These are phyloP conservation scores for Orbilia oligospora DNA, from an alignment of 2,329 filamentous ascomycete species.

Conservation along the genomic window DNA sequence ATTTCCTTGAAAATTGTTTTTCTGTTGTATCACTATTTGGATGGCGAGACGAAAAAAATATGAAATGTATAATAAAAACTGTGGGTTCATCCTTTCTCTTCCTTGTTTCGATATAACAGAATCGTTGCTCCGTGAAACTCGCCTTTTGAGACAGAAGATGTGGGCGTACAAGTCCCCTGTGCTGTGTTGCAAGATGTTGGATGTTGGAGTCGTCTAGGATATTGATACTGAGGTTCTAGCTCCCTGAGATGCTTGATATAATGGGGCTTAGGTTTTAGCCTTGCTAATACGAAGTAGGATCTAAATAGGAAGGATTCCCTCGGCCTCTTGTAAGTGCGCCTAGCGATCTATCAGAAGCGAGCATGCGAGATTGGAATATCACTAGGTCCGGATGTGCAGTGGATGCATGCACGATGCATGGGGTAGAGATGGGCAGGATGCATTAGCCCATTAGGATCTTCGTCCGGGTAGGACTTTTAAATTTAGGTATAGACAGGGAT, in stretches of 20 bases:
- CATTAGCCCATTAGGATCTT: constrained; percentile 8
- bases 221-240: too few relatives aligned
- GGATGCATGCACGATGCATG: constrained; percentile 16
- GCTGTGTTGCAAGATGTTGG: constrained; percentile 48
- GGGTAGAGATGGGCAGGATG: neutral
- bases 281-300: neutral
- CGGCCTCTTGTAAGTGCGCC: constrained; percentile 24
- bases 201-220: constrained; percentile 39
- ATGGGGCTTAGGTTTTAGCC: neutral
- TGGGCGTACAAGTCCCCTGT: constrained; percentile 38
- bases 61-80: constrained; percentile 25
- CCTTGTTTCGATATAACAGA: neutral
- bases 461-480: neutral
- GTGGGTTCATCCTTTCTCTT: neutral
- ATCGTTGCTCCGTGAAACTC: neutral
- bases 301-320: constrained; percentile 27
- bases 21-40: constrained; percentile 21
- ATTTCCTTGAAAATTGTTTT: constrained; percentile 21
- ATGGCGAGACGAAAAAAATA: constrained; percentile 8
- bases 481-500: neutral
- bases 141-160: constrained; percentile 12
- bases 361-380: constrained; percentile 15
- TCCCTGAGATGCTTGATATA: neutral
- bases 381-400: neutral
- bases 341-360: constrained; percentile 39